These are phyloP conservation scores for Ascomycota sp. DNA, from an alignment of 2,329 filamentous ascomycete species.

Conservation along the genomic window DNA sequence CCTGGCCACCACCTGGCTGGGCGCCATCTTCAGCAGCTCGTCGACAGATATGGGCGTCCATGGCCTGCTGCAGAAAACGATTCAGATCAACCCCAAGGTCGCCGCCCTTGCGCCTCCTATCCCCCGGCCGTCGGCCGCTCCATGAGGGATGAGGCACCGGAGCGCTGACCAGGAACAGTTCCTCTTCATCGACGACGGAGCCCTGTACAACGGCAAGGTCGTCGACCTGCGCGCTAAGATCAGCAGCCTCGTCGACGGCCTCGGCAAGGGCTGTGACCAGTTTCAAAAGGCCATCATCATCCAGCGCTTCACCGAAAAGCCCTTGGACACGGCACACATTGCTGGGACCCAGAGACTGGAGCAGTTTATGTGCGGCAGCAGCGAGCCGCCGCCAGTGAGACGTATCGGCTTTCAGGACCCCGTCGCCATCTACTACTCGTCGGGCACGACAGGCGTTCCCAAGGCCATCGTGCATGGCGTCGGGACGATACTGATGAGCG, in stretches of 20 bases:
- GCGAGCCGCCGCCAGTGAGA: slow-evolving; percentile 26
- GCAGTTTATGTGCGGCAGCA: slow-evolving; percentile 18
- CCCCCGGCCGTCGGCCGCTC: no score
- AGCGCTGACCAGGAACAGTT: slow-evolving; percentile 16
- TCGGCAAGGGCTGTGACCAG: slow-evolving; percentile 29
- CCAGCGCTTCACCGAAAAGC: slow-evolving; percentile 33
- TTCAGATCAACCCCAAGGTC: slow-evolving; percentile 51
- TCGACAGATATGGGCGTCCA: slow-evolving; percentile 69
- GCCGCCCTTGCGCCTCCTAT: no score
- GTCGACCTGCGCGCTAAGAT: slow-evolving; percentile 56
- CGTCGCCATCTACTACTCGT: slow-evolving; percentile 56
- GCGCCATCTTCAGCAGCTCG: slow-evolving; percentile 52
- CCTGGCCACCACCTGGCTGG: slow-evolving; percentile 45
- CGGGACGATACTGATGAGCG: slow-evolving; percentile 36
- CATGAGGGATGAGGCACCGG: no score
- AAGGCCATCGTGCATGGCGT: slow-evolving; percentile 70
- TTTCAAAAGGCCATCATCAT: slow-evolving; percentile 45
- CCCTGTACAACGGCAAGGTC: slow-evolving; percentile 58
- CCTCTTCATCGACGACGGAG: slow-evolving; percentile 64
- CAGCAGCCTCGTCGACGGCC: slow-evolving; percentile 40
- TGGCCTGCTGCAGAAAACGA: slow-evolving; percentile 50
- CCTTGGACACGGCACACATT: slow-evolving; percentile 34
- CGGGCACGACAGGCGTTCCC: slow-evolving; percentile 61
- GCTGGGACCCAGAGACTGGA: slow-evolving; percentile 22
- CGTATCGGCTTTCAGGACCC: slow-evolving; percentile 50